Base-by-base conservation (phyloP, 306 rosid species). In the Senna tora region DNA sequence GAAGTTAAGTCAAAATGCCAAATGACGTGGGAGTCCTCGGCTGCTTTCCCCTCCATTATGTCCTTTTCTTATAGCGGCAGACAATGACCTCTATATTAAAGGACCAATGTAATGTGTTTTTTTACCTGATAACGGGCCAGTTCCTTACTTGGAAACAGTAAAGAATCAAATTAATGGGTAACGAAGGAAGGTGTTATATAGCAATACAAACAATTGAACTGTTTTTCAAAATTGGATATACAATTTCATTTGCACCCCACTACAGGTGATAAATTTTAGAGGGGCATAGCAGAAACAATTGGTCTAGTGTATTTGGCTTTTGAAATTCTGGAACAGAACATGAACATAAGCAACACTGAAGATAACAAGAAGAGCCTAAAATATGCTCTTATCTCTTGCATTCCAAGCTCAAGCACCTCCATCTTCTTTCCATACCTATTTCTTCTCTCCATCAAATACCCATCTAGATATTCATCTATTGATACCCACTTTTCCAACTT, bases 241-340 rank as follows among this genome's bases (percentile, higher is more conserved):
- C 83, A 84, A 46, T 67, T 67, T 71, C 74, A 55, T 74, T 55
- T 47, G 65, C 15, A 67, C 53, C 75, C 79, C 64, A 11, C 13
- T 9, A 13, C 7, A 59, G 9, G 42, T 38, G 50, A 39, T 62
- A 33, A 72, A 71, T 46, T 69, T 87, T 83, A 84, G n/a, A 87
- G 81, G 15, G 97, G 75, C 21, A 89, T 77, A 17, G 92, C 87
- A 55, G 97, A 75, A 82, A 86, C 89, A 77, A 89, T 74, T 33
- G 92, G 93, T 88, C 97, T 82, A 56, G 78, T 83, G 74, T 83
- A 78, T 87, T 91, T 94, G 67, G 86, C 56, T 88, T 91, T 95
- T 33, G 99, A 87, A 83, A 95, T 91, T 85, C 96, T 91, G 77
- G 99, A 91, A 78, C 99, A 95, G 78, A 95, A 91, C 99, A 95